Evolutionary conservation across 2,329 filamentous ascomycete species (phyloP), one percentile per base, ranked within the genome.

Genomic region (Trichoderma atrobrunneum): DNA sequence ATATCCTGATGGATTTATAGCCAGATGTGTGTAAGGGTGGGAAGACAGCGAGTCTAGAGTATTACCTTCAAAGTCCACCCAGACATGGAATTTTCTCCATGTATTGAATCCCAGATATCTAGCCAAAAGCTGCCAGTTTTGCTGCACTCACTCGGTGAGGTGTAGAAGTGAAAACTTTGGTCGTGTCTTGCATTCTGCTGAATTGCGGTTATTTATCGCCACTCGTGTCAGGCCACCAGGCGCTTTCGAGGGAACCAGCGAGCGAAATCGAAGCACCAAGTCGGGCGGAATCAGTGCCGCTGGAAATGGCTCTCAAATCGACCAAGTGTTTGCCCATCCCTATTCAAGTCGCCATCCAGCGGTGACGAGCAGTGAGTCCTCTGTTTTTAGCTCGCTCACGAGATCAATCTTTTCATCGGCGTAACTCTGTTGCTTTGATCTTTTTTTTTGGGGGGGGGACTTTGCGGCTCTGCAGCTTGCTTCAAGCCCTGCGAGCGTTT

Each of bases 321-420:
- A 24, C 48, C 21, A 24, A 0, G n/a, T 5, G 4, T 24, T 5
- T 24, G n/a, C 6, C 48, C 11, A 24, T 14, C 21, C 21, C 11
- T 12, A 2, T 24, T 7, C 21, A 39, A 16, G 8, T 10, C 5
- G 3, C 30, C 63, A 56, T 28, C 34, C 30, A 0, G 21, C 30
- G 1, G 16, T 2, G 3, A 8, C 24, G 2, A 39, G 11, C 21
- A 56, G 18, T 10, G 14, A 21, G 2, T 10, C 11, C 1, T 32
- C n/a, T 18, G 7, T 3, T 8, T 12, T 7, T n/a, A 30, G 3
- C 5, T 2, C 14, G 7, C n/a, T 0, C 3, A 26, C 3, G 10
- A 39, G 2, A 7, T 28, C 4, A 16, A 14, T 2, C 14, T 30
- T 16, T 39, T 14, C 10, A 11, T 43, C 2, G 4, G 34, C 12